Percentiles rank a stretch among this genome's conserved stretches.
phyloP scores from a whole-genome alignment of 2,329 filamentous ascomycete genomes.

The Fusarium abutilonis region DNA sequence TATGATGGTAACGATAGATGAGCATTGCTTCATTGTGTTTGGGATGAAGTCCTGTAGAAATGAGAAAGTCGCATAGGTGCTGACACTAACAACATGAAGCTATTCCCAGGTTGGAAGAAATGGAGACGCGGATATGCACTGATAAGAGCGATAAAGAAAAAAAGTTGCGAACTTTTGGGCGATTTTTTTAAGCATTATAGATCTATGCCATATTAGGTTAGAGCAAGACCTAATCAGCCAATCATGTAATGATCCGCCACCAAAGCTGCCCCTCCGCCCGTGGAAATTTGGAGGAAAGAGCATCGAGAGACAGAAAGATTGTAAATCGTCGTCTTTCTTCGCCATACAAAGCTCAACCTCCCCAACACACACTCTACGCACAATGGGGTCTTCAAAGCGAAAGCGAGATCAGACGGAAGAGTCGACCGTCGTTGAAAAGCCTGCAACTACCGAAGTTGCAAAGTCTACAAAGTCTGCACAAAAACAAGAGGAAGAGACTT shows the following conservation, averaged over 20 bases:
- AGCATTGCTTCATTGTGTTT: no score
- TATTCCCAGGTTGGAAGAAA: conserved; percentile 18
- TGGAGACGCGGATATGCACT: not conserved
- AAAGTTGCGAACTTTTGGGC: conserved; percentile 38
- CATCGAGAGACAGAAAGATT: conserved; percentile 31
- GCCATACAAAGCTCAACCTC: conserved; percentile 11
- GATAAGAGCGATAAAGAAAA: conserved; percentile 45
- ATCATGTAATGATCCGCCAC: conserved; percentile 30
- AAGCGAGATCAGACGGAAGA: conserved; percentile 68
- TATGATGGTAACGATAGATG: no score
- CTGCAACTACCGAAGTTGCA: conserved; percentile 44
- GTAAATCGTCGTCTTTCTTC: conserved; percentile 37
- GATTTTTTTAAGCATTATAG: conserved; percentile 22
- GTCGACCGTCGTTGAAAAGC: conserved; percentile 48
- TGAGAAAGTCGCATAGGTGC: not conserved
- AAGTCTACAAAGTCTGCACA: conserved; percentile 41
- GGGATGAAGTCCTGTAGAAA: no score
- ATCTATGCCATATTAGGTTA: conserved; percentile 19
- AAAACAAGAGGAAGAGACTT: conserved; percentile 52
- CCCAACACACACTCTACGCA: conserved; percentile 47
- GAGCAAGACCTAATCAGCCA: rapidly evolving
- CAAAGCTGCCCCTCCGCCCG: conserved; percentile 40
- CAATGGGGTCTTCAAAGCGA: conserved; percentile 56
- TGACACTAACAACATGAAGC: conserved; percentile 13
- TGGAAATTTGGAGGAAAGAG: conserved; percentile 45